Evolutionary conservation across 2,329 filamentous ascomycete genomes (phyloP).

Genomic region (Aureobasidium zeae): DNA sequence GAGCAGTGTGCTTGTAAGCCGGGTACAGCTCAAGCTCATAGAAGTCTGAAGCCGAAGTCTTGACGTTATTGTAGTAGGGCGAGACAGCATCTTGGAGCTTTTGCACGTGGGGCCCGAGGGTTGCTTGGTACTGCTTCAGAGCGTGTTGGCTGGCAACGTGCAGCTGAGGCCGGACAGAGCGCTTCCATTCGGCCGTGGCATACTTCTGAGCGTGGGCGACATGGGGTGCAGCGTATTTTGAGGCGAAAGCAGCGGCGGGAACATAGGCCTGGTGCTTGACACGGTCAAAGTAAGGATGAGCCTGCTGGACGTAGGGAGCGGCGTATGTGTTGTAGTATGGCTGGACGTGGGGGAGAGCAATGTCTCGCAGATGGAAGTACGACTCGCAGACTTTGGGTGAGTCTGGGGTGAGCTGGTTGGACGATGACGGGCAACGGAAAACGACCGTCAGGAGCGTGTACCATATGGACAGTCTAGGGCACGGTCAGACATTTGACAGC

Average conservation of each 20-base stretch:
- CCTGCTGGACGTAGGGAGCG: slow-evolving; percentile 68
- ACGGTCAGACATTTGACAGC: background rate
- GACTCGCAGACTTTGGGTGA: slow-evolving; percentile 75
- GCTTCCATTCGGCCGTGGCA: slow-evolving; percentile 65
- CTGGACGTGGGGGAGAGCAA: slow-evolving; percentile 62
- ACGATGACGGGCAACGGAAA: slow-evolving; percentile 68
- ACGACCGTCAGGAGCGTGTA: slow-evolving; percentile 72
- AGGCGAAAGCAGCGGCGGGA: slow-evolving; percentile 57
- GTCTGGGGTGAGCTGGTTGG: slow-evolving; percentile 56
- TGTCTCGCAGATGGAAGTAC: slow-evolving; percentile 59
- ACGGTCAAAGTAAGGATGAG: slow-evolving; percentile 59
- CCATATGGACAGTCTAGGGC: slow-evolving; percentile 64
- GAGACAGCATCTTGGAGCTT: slow-evolving; percentile 47
- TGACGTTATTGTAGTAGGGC: slow-evolving; percentile 65
- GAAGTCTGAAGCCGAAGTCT: slow-evolving; percentile 54
- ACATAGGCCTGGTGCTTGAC: slow-evolving; percentile 54
- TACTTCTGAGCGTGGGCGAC: slow-evolving; percentile 59
- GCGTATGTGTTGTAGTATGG: slow-evolving; percentile 83
- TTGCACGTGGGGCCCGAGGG: slow-evolving; percentile 64
- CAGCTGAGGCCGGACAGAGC: slow-evolving; percentile 65
- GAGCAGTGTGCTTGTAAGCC: slow-evolving; percentile 62
- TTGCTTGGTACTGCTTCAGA: slow-evolving; percentile 57
- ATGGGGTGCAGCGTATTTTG: slow-evolving; percentile 65
- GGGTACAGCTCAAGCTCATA: slow-evolving; percentile 68
- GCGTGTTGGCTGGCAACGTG: slow-evolving; percentile 53